A percentile compares a stretch with the other conserved stretches of the same genome.
These are phyloP conservation scores for Alternaria alternata DNA, from an alignment of 2,329 filamentous ascomycete genomes.

Conservation along the genomic window DNA sequence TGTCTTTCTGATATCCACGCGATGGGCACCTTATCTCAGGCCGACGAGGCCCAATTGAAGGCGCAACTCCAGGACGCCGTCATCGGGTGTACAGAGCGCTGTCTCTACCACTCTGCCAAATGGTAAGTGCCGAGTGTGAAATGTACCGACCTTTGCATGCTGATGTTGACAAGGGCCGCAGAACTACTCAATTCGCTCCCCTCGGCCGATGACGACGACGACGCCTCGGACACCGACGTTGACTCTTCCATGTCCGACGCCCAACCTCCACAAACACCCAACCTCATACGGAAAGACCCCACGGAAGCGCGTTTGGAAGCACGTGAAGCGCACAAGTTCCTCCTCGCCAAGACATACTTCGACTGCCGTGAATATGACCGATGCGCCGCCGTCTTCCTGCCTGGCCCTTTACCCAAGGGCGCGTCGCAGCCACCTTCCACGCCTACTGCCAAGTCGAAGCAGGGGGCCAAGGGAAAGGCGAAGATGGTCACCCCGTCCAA, in stretches of 20 bases:
- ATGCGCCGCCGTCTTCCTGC: constrained; percentile 87
- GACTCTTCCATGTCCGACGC: constrained; percentile 67
- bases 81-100: constrained; percentile 90
- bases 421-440: constrained; percentile 62
- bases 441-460: constrained; percentile 46
- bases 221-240: constrained; percentile 64
- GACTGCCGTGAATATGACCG: constrained; percentile 95
- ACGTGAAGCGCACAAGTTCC: constrained; percentile 80
- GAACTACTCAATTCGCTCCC: constrained; percentile 89
- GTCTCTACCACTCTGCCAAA: constrained; percentile 95
- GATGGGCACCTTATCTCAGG: constrained; percentile 45
- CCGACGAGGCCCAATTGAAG: constrained; percentile 67
- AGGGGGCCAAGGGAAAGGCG: constrained; percentile 67
- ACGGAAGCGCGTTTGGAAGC: constrained; percentile 79
- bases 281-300: constrained; percentile 66
- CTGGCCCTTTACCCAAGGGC: constrained; percentile 77
- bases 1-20: not conserved
- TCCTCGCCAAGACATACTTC: constrained; percentile 92
- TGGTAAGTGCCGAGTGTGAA: constrained; percentile 66
- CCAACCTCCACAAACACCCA: constrained; percentile 54
- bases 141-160: constrained; percentile 15
- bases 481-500: constrained; percentile 52
- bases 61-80: constrained; percentile 83
- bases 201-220: constrained; percentile 57
- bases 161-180: constrained; percentile 74